Base-by-base conservation (phyloP, 257 asterid genomes). In the Capsicum chinense region DNA sequence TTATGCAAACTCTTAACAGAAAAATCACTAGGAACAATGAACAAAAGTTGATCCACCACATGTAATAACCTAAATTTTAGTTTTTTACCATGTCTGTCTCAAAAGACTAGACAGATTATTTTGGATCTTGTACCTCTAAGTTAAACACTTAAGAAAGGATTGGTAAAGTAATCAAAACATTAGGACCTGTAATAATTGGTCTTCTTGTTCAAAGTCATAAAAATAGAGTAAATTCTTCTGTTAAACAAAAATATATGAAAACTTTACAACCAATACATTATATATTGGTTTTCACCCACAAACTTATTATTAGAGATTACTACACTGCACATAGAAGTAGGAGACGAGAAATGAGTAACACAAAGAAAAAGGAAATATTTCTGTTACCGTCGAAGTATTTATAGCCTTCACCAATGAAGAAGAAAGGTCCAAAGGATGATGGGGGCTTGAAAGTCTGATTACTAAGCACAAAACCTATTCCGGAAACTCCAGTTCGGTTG, bases 371-470 rank as follows among this genome's bases (percentile, higher is more conserved):
- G 50, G 62, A 48, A 79, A 11, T 71, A 54, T 13, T 2, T 59
- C 3, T 66, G 17, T 85, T 90, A 93, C 97, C 97, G 56, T 86
- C 59, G 59, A 92, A 90, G 91, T 89, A 87, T 21, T 68, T 87
- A 83, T 94, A 96, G 16, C 0, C 42, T 71, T 86, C 84, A 44
- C 83, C 98, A 9, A 5, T 56, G 90, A 90, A 96, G 86, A 69
- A 82, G 86, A 83, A 96, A 42, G 99, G 98, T 79, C 98, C 99
- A 84, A 96, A 96, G 3, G 6, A 79, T 0, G 1, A 10, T 5
- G 97, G 97, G 0, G 98, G 98, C 90, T 94, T 92, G 91, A 96
- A 93, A 44, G 94, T 92, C 63, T 92, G 99, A 86, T 92, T 94
- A 88, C 97, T 96, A 8, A 96, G 91, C 70, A 80, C 86, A 84